These are phyloP conservation scores for Aspergillus avenaceus DNA, from an alignment of 495 filamentous ascomycete genomes.

Conservation along the genomic window DNA sequence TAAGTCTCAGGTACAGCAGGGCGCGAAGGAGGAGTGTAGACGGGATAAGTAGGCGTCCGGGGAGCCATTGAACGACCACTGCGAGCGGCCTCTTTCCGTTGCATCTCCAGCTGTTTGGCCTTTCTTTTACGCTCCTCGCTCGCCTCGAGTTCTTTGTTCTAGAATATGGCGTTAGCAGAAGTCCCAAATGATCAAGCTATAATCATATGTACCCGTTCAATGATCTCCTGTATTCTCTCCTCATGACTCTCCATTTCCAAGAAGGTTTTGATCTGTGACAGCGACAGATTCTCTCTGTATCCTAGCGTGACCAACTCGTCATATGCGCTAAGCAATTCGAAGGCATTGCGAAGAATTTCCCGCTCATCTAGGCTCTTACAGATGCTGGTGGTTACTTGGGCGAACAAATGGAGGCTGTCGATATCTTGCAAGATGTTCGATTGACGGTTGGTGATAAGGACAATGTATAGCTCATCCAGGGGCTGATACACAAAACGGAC, in stretches of 20 bases:
- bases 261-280: slow-evolving; percentile 97
- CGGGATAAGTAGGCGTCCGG: slow-evolving; percentile 76
- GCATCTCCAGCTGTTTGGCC: slow-evolving; percentile 96
- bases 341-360: slow-evolving; percentile 91
- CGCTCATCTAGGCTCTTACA: slow-evolving; percentile 95
- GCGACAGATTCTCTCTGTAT: slow-evolving; percentile 90
- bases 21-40: slow-evolving; percentile 78
- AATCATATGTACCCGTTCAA: slow-evolving; percentile 65
- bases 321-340: slow-evolving; percentile 91
- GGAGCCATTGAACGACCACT: slow-evolving; percentile 54
- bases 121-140: slow-evolving; percentile 96
- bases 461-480: slow-evolving; percentile 97
- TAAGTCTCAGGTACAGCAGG: slow-evolving; percentile 74
- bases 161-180: slow-evolving; percentile 18
- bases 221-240: slow-evolving; percentile 96
- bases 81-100: slow-evolving; percentile 84
- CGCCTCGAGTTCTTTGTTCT: slow-evolving; percentile 98
- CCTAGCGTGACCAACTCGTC: slow-evolving; percentile 94
- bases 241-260: slow-evolving; percentile 99
- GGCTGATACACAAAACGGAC: slow-evolving; percentile 99
- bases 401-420: slow-evolving; percentile 94
- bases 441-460: slow-evolving; percentile 98
- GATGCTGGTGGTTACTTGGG: slow-evolving; percentile 91
- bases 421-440: slow-evolving; percentile 99
- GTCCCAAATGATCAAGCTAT: background rate